Base-by-base conservation (phyloP, 1,284 basidiomycete species). In the Cryptococcus sp. region DNA sequence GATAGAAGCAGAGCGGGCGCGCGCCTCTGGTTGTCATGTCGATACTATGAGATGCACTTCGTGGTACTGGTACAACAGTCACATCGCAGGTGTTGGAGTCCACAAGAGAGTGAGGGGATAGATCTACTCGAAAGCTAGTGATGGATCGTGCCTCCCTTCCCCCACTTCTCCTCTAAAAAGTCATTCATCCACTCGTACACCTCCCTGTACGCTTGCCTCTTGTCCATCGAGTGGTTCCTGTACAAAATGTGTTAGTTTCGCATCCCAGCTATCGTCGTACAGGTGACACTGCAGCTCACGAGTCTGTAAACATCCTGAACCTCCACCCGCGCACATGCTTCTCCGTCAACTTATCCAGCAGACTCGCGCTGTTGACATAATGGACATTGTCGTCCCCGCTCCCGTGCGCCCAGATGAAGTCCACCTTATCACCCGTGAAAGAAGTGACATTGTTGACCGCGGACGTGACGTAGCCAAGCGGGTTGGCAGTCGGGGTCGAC, bases 251-350 rank as follows among this genome's bases (percentile, higher is more conserved):
- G 39, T n/a, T 37, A 35, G 33, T 16, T 37, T 50, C 28, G 15
- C 4, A 23, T 21, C 42, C 23, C 12, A 20, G n/a, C 42, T 13
- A 12, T 3, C 16, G 13, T 13, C 13, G n/a, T n/a, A n/a, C n/a
- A n/a, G 3, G n/a, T 48, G 18, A 51, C 40, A 39, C n/a, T n/a
- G 35, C 48, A 28, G 76, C 82, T 61, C 62, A 88, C 87, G 89
- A 91, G 76, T 98, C 95, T 24, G 91, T 91, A 77, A 98, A 98
- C 88, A 96, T 91, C 70, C 94, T 83, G 77, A 97, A 96, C 67
- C 87, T 81, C 79, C 88, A 98, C 40, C 84, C 84, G 60, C 88
- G 81, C 37, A 97, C 83, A 53, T 85, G 79, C 18, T 81, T 83
- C 66, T 81, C 80, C 0, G 92, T 97, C 63, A 98, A 83, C 83